A percentile compares a stretch with the other conserved stretches of the same genome.
phyloP scores from a whole-genome alignment of 2,329 filamentous ascomycete species.

The Claviceps citrina region DNA sequence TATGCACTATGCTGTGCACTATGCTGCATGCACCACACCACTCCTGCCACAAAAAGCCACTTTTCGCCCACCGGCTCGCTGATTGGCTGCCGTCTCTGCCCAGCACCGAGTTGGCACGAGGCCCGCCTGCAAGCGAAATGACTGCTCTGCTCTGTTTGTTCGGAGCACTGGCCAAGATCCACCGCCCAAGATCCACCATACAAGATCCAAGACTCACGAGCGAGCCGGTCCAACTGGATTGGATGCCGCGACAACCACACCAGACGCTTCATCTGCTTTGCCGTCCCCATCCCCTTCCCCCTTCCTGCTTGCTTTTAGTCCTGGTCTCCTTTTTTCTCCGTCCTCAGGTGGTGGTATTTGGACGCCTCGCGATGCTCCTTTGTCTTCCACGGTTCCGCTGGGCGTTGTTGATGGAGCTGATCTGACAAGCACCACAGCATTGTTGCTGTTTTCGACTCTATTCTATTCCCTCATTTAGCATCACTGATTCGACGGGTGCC shows the following conservation, averaged over 20 bases:
- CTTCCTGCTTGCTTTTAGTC: not conserved
- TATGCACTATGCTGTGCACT: too few species aligned
- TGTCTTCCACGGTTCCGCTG: constrained; percentile 3
- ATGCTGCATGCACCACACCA: too few species aligned
- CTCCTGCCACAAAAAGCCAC: too few species aligned
- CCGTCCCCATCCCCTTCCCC: not conserved
- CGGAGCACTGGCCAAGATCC: too few species aligned
- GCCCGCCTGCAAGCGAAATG: constrained; percentile 14
- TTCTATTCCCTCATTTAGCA: constrained; percentile 1
- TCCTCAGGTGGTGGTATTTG: too few species aligned
- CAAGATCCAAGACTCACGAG: too few species aligned
- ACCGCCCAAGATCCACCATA: not conserved
- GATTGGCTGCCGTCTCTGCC: too few species aligned
- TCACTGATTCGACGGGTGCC: not conserved
- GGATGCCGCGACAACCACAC: not conserved
- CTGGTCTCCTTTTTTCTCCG: too few species aligned
- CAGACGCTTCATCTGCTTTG: constrained; percentile 1
- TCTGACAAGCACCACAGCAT: not conserved
- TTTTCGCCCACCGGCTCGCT: too few species aligned
- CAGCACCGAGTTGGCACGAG: too few species aligned
- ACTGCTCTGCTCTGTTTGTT: too few species aligned
- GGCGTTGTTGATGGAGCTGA: constrained; percentile 8
- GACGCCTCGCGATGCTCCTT: constrained; percentile 11
- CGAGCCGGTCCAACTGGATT: not conserved
- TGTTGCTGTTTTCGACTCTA: constrained; percentile 1